Base-by-base conservation (phyloP, 495 filamentous ascomycete genomes). In the Trichoderma asperelloides region DNA sequence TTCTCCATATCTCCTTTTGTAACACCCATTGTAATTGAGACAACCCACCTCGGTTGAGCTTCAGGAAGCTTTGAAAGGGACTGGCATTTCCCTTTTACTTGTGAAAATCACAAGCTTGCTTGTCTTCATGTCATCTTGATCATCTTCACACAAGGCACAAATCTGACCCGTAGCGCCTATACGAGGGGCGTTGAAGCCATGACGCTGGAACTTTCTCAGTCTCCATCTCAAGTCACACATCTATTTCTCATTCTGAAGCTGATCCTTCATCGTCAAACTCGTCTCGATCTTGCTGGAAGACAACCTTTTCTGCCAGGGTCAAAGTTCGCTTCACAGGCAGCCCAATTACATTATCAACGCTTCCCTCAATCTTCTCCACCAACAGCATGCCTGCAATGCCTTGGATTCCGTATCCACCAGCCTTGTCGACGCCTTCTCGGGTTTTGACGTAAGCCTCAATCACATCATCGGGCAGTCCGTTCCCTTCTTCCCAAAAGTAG, bases 271-370 rank as follows among this genome's bases (percentile, higher is more conserved):
- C 77, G 33, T 70, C 76, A 16, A 70, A 75, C 9, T 76, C 76
- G n/a, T 60, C 70, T 62, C 75, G 76, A 12, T 74, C 77, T 72
- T 85, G 82, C 68, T 74, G 76, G 65, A 86, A 81, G 68, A 96
- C 75, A 28, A 91, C 88, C 82, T 87, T 91, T 81, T 98, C 92
- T 70, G 96, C 93, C 67, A 97, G 72, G 77, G 86, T 87, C 77
- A 97, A 74, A 28, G 88, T 91, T 71, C 87, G 84, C 74, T 91
- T 85, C 66, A 98, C 78, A 39, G 95, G 95, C 80, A 98, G 75
- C n/a, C 96, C 95, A 64, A 98, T 86, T 8, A 98, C 95, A 80
- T 98, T 98, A 83, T 98, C 94, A 72, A 87, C 92, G 60, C 86
- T 86, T 8, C 95, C 96, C 70, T 97, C 89, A 66, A 98, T 89